Percentiles rank a stretch among this genome's conserved stretches.
Conservation (phyloP, 345 rosid genomes). For the Cochlearia excelsa region DNA sequence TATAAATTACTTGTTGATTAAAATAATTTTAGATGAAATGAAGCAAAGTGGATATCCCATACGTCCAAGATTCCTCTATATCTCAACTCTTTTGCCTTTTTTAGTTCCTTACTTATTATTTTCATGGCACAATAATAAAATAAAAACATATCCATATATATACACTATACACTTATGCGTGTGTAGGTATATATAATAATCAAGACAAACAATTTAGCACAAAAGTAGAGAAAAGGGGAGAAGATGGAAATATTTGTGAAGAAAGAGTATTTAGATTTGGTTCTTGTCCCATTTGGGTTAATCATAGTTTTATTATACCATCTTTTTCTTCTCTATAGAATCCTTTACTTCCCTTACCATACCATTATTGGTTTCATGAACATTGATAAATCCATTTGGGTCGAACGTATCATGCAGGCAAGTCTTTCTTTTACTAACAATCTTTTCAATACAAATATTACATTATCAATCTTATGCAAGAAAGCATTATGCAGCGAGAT, state of each 20-base stretch:
- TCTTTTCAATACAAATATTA: not conserved
- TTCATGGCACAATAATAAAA: conserved; percentile 2
- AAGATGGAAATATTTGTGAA: conserved; percentile 40
- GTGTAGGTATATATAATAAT: not conserved
- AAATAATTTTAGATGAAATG: conserved; percentile 15
- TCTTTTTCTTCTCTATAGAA: conserved; percentile 56
- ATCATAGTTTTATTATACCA: conserved; percentile 57
- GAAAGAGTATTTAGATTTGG: conserved; percentile 64
- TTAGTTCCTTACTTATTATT: conserved; percentile 21
- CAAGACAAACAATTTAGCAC: conserved; percentile 7
- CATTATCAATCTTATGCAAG: no score
- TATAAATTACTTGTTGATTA: not conserved
- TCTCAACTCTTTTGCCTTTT: conserved; percentile 19
- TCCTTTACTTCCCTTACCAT: conserved; percentile 55
- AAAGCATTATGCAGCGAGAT: not conserved
- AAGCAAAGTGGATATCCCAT: conserved; percentile 36
- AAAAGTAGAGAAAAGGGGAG: conserved; percentile 22
- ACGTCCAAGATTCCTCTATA: conserved; percentile 32
- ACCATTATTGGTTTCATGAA: conserved; percentile 67
- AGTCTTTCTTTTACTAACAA: conserved; percentile 6
- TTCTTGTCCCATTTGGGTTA: conserved; percentile 63
- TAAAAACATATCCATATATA: not conserved
- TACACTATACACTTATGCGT: not conserved
- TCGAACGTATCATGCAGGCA: conserved; percentile 61
- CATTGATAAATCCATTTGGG: conserved; percentile 72